Conservation (phyloP, 176 grass and related monocot genomes). For the Leersia perrieri region DNA sequence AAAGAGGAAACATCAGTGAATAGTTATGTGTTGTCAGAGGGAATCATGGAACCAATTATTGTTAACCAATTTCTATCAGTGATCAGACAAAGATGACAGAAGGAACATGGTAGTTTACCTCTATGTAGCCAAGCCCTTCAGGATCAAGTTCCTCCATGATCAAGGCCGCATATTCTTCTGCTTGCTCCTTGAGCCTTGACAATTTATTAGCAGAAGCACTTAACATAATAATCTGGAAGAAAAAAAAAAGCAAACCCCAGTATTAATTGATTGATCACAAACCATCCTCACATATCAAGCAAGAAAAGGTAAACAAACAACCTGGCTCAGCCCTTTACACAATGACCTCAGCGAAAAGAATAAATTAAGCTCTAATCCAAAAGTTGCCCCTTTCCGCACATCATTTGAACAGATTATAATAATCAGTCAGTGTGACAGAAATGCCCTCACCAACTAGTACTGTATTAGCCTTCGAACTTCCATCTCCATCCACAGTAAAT, state of each 20-base stretch:
- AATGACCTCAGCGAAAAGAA: conserved; percentile 28
- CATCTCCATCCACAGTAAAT: conserved; percentile 33
- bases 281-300: conserved; percentile 25
- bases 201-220: conserved; percentile 91
- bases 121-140: conserved; percentile 91
- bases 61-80: not conserved
- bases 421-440: conserved; percentile 37
- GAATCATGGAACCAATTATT: conserved; percentile 2
- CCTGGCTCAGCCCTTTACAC: conserved; percentile 31
- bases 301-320: conserved; percentile 27
- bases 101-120: conserved; percentile 45
- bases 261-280: conserved; percentile 19
- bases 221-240: conserved; percentile 76
- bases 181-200: conserved; percentile 86
- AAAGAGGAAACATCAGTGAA: not conserved
- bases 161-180: conserved; percentile 87
- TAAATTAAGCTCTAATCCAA: conserved; percentile 28
- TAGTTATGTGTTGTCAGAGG: conserved; percentile 1
- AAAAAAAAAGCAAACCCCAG: conserved; percentile 16
- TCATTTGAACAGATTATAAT: conserved; percentile 32
- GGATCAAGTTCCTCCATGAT: conserved; percentile 99
- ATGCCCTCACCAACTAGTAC: conserved; percentile 55
- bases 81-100: not conserved
- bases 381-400: conserved; percentile 9
- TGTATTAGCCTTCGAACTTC: not conserved